These are phyloP conservation scores for Suillus decipiens DNA, from an alignment of 768 basidiomycete species.

Conservation along the genomic window DNA sequence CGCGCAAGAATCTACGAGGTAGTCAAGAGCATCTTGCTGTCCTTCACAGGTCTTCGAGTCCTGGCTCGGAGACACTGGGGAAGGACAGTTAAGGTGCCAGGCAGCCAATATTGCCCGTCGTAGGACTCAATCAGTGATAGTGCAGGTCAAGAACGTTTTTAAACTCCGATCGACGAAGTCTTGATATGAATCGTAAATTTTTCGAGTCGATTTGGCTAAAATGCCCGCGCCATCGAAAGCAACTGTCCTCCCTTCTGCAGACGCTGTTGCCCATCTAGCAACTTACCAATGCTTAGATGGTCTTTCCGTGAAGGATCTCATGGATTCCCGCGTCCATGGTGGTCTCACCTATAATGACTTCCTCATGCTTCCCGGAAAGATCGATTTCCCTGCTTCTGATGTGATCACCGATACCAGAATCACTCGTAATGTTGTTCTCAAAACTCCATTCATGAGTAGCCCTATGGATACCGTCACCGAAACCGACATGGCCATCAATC, in stretches of 20 bases:
- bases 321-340: slow-evolving; percentile 83
- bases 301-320: slow-evolving; percentile 79
- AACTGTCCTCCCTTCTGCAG: slow-evolving; percentile 61
- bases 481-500: slow-evolving; percentile 86
- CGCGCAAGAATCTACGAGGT: too few species aligned
- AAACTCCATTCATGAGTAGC: slow-evolving; percentile 95
- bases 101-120: too few species aligned
- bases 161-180: too few species aligned
- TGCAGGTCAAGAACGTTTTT: too few species aligned
- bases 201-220: slow-evolving; percentile 26
- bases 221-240: slow-evolving; percentile 34
- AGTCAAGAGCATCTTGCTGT: too few species aligned
- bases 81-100: too few species aligned
- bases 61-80: too few species aligned
- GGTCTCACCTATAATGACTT: slow-evolving; percentile 99
- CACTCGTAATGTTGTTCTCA: slow-evolving; percentile 88
- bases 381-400: slow-evolving; percentile 83
- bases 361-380: slow-evolving; percentile 90
- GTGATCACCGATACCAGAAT: slow-evolving; percentile 85
- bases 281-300: slow-evolving; percentile 78
- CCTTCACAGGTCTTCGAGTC: too few species aligned
- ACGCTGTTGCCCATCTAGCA: slow-evolving; percentile 76
- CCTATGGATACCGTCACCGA: slow-evolving; percentile 99
- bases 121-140: too few species aligned
- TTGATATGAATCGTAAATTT: too few species aligned